These are phyloP conservation scores for Alternaria triticina DNA, from an alignment of 2,329 filamentous ascomycete genomes.

Conservation along the genomic window DNA sequence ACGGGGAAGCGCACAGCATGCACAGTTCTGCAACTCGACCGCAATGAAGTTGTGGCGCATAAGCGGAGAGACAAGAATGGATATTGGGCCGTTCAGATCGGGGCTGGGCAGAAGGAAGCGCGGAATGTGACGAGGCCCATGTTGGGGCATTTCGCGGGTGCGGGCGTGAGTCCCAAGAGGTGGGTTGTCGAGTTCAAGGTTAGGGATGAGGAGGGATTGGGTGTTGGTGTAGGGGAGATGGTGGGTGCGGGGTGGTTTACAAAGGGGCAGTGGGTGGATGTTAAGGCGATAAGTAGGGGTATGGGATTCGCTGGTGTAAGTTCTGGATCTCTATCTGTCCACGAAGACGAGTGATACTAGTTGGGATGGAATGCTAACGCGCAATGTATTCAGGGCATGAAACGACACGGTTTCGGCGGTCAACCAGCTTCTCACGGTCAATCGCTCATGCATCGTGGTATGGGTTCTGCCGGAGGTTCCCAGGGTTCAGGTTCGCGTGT, in stretches of 20 bases:
- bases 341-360: background rate
- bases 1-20: slow-evolving; percentile 80
- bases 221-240: slow-evolving; percentile 73
- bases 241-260: slow-evolving; percentile 91
- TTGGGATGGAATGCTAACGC: slow-evolving; percentile 7
- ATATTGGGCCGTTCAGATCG: slow-evolving; percentile 93
- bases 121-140: slow-evolving; percentile 80
- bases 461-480: slow-evolving; percentile 86
- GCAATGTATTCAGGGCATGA: slow-evolving; percentile 73
- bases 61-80: slow-evolving; percentile 83
- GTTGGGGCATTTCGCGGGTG: slow-evolving; percentile 85
- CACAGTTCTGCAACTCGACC: slow-evolving; percentile 92
- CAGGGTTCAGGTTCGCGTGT: slow-evolving; percentile 94
- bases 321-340: slow-evolving; percentile 11
- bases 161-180: slow-evolving; percentile 82
- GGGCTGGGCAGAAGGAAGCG: slow-evolving; percentile 74
- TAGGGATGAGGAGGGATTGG: slow-evolving; percentile 72
- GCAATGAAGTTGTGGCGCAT: slow-evolving; percentile 85
- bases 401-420: slow-evolving; percentile 86
- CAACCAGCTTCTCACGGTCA: slow-evolving; percentile 95
- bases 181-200: slow-evolving; percentile 89
- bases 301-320: slow-evolving; percentile 86
- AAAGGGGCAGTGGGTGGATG: slow-evolving; percentile 88
- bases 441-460: slow-evolving; percentile 89
- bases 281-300: slow-evolving; percentile 77